Conservation (phyloP, 768 basidiomycete species). For the Aureoboletus auriporus region DNA sequence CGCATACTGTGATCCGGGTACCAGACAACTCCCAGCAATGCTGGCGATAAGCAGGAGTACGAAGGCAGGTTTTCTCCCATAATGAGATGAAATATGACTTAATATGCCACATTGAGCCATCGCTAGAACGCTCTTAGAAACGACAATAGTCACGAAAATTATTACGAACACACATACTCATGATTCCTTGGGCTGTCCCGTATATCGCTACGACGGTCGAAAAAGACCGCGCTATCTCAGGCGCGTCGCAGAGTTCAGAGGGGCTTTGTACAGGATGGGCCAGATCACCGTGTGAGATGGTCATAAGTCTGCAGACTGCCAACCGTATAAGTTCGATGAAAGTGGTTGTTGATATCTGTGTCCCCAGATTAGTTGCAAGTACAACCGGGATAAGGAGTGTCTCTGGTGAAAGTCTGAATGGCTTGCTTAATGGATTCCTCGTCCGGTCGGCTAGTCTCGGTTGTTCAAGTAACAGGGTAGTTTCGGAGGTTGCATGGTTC, state of each 20-base stretch:
- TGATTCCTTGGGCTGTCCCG: slow-evolving; percentile 12
- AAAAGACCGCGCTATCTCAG: slow-evolving; percentile 21
- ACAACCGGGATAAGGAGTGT: slow-evolving; percentile 27
- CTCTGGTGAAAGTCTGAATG: slow-evolving; percentile 6
- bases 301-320: slow-evolving; percentile 25
- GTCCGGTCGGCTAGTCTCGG: neutral
- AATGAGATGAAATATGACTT: slow-evolving; percentile 21
- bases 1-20: slow-evolving; percentile 13
- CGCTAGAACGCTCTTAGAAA: slow-evolving; percentile 14
- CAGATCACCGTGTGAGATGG: slow-evolving; percentile 8
- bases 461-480: slow-evolving; percentile 5
- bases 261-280: neutral
- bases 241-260: slow-evolving; percentile 16
- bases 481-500: slow-evolving; percentile 5
- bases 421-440: neutral
- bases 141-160: neutral
- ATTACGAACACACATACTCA: slow-evolving; percentile 20
- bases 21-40: slow-evolving; percentile 7
- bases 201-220: slow-evolving; percentile 17
- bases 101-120: slow-evolving; percentile 21
- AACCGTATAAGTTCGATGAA: slow-evolving; percentile 23
- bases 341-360: slow-evolving; percentile 21
- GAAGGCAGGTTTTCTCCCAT: slow-evolving; percentile 25
- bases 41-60: slow-evolving; percentile 4
- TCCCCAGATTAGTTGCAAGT: slow-evolving; percentile 20